phyloP scores from a whole-genome alignment of 495 filamentous ascomycete genomes.

The Penicillium diatomitis region DNA sequence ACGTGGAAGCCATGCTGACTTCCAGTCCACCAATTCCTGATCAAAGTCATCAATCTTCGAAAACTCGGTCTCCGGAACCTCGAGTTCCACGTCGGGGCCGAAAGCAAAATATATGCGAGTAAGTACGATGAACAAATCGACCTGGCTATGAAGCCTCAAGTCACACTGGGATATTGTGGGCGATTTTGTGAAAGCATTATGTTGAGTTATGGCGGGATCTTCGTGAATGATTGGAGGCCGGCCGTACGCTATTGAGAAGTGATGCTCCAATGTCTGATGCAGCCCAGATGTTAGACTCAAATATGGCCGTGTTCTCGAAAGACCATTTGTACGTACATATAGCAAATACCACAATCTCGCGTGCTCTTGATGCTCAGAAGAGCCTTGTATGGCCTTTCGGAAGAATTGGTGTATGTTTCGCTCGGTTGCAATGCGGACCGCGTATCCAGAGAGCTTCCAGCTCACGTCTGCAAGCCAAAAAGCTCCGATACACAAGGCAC shows the following conservation, averaged over 20 bases:
- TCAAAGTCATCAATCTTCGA: slow-evolving; percentile 37
- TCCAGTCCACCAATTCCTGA: slow-evolving; percentile 36
- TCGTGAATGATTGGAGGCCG: slow-evolving; percentile 48
- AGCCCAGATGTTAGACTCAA: slow-evolving; percentile 7
- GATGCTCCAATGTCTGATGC: slow-evolving; percentile 39
- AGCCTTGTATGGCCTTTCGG: slow-evolving; percentile 38
- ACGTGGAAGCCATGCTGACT: slow-evolving; percentile 39
- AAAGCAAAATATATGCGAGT: slow-evolving; percentile 49
- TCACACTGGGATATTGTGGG: slow-evolving; percentile 41
- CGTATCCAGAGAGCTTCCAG: slow-evolving; percentile 48
- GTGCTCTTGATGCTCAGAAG: slow-evolving; percentile 36
- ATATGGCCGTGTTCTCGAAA: not conserved
- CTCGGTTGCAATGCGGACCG: slow-evolving; percentile 48
- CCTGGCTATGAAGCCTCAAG: slow-evolving; percentile 45
- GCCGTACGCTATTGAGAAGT: slow-evolving; percentile 47
- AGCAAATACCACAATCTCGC: slow-evolving; percentile 44
- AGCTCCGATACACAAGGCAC: slow-evolving; percentile 43
- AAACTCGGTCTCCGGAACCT: slow-evolving; percentile 39
- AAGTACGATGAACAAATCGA: slow-evolving; percentile 50
- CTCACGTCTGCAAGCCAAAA: slow-evolving; percentile 49
- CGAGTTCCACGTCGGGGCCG: slow-evolving; percentile 47
- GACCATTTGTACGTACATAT: slow-evolving; percentile 29
- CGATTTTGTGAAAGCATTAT: slow-evolving; percentile 39
- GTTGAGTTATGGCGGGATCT: slow-evolving; percentile 41
- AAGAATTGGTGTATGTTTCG: slow-evolving; percentile 42